Evolutionary conservation across 495 filamentous ascomycete species (phyloP).

Genomic region (Tetracladium marchalianum): DNA sequence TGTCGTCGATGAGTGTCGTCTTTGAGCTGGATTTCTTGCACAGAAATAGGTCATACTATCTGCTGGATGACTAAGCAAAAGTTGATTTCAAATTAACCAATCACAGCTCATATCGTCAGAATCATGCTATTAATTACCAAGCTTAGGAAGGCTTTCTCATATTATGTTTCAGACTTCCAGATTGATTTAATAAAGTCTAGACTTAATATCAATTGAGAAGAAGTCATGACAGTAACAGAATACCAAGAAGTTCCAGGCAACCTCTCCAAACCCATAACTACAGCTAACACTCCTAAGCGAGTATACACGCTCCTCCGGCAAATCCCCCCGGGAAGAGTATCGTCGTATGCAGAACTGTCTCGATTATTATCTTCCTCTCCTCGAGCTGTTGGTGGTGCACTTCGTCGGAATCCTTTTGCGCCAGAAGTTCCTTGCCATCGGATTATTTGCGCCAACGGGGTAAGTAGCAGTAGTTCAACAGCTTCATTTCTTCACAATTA

Average conservation of each 20-base stretch:
- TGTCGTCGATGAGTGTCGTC: not conserved
- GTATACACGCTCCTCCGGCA: constrained; percentile 44
- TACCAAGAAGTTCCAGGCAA: constrained; percentile 10
- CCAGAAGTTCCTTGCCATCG: constrained; percentile 50
- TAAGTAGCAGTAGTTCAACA: constrained; percentile 4
- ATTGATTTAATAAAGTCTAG: not conserved
- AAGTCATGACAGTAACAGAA: constrained; percentile 12
- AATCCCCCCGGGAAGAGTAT: constrained; percentile 60
- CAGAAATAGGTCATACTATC: not conserved
- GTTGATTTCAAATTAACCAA: constrained; percentile 19
- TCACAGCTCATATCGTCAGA: not conserved
- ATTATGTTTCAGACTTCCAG: not conserved
- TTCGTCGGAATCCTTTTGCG: constrained; percentile 61
- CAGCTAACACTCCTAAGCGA: constrained; percentile 2
- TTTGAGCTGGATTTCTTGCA: constrained; percentile 11
- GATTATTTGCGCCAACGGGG: constrained; percentile 25
- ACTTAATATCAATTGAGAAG: not conserved
- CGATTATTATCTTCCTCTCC: constrained; percentile 58
- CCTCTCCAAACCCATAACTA: not conserved
- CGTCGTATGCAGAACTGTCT: constrained; percentile 64
- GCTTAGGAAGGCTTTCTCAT: not conserved
- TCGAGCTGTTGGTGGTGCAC: constrained; percentile 70
- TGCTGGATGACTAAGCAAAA: constrained; percentile 1
- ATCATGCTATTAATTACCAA: not conserved
- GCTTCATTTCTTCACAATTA: not conserved